Conservation (phyloP, 176 grass and related monocot species). For the Puya raimondii region DNA sequence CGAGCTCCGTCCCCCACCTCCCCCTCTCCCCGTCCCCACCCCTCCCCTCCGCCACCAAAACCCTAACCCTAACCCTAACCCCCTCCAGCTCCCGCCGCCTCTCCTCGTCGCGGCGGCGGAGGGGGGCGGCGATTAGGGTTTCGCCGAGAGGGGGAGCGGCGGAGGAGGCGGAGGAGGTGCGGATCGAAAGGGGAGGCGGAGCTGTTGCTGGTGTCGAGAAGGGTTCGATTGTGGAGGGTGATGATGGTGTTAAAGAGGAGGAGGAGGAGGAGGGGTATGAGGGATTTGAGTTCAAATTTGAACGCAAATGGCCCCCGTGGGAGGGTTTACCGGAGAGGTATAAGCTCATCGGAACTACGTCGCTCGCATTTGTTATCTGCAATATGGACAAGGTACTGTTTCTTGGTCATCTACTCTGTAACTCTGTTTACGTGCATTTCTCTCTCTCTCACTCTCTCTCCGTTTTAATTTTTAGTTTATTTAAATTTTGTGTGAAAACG, state of each 20-base stretch:
- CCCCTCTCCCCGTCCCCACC: constrained; percentile 17
- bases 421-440: background rate
- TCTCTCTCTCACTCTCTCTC: no score
- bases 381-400: constrained; percentile 96
- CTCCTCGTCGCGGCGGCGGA: constrained; percentile 4
- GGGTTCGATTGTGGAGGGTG: constrained; percentile 8
- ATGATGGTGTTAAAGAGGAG: constrained; percentile 21
- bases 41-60: constrained; percentile 6
- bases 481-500: background rate
- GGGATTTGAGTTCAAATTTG: constrained; percentile 31
- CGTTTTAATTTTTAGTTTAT: background rate
- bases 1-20: no score
- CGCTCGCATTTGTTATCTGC: constrained; percentile 92
- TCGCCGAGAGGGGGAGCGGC: constrained; percentile 24
- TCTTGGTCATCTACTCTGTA: background rate
- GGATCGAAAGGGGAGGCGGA: constrained; percentile 23
- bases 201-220: constrained; percentile 1
- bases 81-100: background rate
- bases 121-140: constrained; percentile 17
- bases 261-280: constrained; percentile 5
- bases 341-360: constrained; percentile 73
- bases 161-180: constrained; percentile 29
- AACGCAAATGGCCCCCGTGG: constrained; percentile 61
- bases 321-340: constrained; percentile 55
- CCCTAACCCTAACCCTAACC: background rate